phyloP scores from a whole-genome alignment of 2,329 filamentous ascomycete genomes.

The Phyllosticta paracitricarpa region DNA sequence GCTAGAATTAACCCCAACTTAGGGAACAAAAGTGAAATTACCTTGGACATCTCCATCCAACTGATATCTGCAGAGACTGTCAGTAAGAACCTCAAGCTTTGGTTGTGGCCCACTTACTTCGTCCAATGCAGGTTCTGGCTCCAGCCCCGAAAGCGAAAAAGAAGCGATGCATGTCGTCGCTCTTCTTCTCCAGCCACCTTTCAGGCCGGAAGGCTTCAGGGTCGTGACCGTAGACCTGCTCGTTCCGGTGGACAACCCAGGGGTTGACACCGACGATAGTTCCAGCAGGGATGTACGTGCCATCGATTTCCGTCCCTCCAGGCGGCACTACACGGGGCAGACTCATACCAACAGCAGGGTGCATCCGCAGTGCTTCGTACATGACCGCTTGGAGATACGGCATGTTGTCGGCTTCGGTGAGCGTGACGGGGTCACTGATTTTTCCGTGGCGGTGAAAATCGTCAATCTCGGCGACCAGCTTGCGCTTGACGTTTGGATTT shows the following conservation, averaged over 20 bases:
- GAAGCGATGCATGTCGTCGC: conserved; percentile 23
- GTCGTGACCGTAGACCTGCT: conserved; percentile 30
- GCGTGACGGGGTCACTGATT: conserved; percentile 13
- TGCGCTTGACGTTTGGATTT: conserved; percentile 13
- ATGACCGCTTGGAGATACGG: conserved; percentile 36
- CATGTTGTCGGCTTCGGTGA: conserved; percentile 19
- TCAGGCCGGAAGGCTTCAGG: conserved; percentile 35
- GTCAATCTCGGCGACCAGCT: conserved; percentile 18
- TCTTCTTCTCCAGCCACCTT: conserved; percentile 33
- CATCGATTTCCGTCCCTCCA: conserved; percentile 27
- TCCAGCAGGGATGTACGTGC: conserved; percentile 11
- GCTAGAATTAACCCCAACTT: not conserved
- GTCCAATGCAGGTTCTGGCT: conserved; percentile 20
- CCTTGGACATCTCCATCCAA: conserved; percentile 26
- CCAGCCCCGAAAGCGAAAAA: conserved; percentile 28
- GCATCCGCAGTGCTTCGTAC: conserved; percentile 33
- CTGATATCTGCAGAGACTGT: conserved; percentile 16
- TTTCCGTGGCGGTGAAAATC: conserved; percentile 7
- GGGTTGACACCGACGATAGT: conserved; percentile 32
- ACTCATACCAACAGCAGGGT: conserved; percentile 32
- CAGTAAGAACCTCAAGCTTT: not conserved
- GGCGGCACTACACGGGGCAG: conserved; percentile 31
- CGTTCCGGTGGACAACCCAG: conserved; percentile 34
- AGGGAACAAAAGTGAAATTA: not conserved
- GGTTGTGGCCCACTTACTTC: conserved; percentile 10